Evolutionary conservation across 768 basidiomycete species (phyloP), one percentile per base, ranked within the genome.

Genomic region (Amanita inopinata): DNA sequence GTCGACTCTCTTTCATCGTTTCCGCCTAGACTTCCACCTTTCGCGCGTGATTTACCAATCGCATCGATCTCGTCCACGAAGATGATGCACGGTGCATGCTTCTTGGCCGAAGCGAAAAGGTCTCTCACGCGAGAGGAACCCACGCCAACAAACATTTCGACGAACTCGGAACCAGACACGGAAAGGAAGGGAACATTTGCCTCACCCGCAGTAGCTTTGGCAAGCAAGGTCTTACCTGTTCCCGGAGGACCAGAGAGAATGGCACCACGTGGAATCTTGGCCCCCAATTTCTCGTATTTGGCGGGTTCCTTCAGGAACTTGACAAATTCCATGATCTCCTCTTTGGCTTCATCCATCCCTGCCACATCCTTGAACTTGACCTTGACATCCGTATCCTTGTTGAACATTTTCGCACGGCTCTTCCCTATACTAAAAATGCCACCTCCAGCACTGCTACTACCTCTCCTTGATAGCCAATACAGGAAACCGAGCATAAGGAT

Each of bases 241-340:
- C 96, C 96, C 0, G 96, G 96, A 46, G 92, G 92, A 24, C 91
- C 91, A 28, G 91, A 94, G 34, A 96, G 70, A 61, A 96, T 91
- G 24, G 92, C 91, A 40, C 91, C 91, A 28, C 91, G 84, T 38
- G 91, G 91, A 50, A 98, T 98, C 68, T 98, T 98, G 46, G 96
- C 96, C 46, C 96, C 96, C 30, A 99, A 76, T 51, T 81, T 89
- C 65, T 97, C 89, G 66, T 96, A 99, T 60, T 83, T 85, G 22
- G 78, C 66, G 9, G 96, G 96, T 45, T 98, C 86, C 67, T 97
- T 97, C 56, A 99, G 70, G 70, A 99, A 98, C 54, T 96, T 93
- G 59, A 99, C 96, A 53, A 98, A 99, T 60, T 99, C 96, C 89
- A 98, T 94, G 53, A 99, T 94, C 67, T 99, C 96, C 68, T 93